Conservation (phyloP, 768 basidiomycete species). For the Mycena belliarum region DNA sequence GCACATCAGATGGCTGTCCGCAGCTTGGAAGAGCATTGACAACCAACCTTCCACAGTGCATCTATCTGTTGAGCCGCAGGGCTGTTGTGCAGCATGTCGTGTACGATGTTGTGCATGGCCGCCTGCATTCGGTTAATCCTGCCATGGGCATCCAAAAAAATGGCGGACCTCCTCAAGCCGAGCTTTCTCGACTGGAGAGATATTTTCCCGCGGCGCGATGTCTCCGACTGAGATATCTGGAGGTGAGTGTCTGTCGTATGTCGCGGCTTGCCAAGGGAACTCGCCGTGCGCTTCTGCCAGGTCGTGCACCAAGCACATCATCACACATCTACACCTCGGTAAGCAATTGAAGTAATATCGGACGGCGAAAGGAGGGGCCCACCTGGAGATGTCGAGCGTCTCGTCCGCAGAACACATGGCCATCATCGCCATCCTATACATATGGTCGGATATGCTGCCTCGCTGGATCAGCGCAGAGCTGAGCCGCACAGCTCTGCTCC, state of each 20-base stretch:
- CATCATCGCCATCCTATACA: conserved; percentile 96
- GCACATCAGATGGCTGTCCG: not conserved
- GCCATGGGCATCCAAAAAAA: not conserved
- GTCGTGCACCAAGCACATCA: conserved; percentile 93
- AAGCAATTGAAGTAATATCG: too few relatives aligned
- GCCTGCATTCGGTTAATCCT: conserved; percentile 43
- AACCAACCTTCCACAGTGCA: conserved; percentile 68
- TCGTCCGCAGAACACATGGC: conserved; percentile 82
- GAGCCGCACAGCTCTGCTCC: not conserved
- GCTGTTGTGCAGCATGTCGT: conserved; percentile 84
- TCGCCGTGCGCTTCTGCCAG: conserved; percentile 92
- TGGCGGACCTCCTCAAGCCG: conserved; percentile 62
- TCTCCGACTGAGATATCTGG: conserved; percentile 73
- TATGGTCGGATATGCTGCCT: conserved; percentile 88
- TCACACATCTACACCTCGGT: conserved; percentile 71
- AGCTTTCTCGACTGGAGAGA: conserved; percentile 79
- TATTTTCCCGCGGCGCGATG: conserved; percentile 87
- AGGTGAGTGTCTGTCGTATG: not conserved
- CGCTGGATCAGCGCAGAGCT: not conserved
- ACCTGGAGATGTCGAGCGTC: conserved; percentile 77
- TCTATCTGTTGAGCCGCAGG: conserved; percentile 69
- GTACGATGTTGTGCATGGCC: conserved; percentile 88
- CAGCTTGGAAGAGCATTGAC: not conserved
- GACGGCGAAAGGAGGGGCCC: conserved; percentile 22
- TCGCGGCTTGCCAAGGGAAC: not conserved